Conservation (phyloP, 2,329 filamentous ascomycete genomes). For the Exserohilum rostratum region DNA sequence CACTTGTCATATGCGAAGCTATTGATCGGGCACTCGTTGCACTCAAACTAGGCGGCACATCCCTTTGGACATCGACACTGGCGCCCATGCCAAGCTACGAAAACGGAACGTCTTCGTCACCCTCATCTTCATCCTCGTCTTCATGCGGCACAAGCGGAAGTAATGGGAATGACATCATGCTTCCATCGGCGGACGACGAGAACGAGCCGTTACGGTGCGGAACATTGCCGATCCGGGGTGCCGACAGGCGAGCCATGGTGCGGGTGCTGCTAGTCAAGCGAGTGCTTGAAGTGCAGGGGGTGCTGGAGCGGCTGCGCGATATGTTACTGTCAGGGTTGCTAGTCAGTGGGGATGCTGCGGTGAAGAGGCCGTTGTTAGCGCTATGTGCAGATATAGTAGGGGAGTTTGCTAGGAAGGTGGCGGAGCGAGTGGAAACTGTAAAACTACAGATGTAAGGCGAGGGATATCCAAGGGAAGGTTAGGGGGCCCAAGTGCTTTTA, state of each 20-base stretch:
- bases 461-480: neutral
- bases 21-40: slow-evolving; percentile 7
- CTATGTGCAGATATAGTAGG: slow-evolving; percentile 4
- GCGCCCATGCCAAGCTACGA: neutral
- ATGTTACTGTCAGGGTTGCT: neutral
- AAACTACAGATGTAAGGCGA: slow-evolving; percentile 11
- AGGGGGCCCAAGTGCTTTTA: neutral
- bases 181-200: slow-evolving; percentile 6
- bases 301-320: slow-evolving; percentile 5
- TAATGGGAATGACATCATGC: slow-evolving; percentile 1
- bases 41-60: slow-evolving; percentile 4
- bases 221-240: slow-evolving; percentile 6
- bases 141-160: neutral
- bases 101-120: slow-evolving; percentile 1
- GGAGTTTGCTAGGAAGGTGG: slow-evolving; percentile 5
- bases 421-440: slow-evolving; percentile 2
- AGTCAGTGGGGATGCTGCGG: neutral
- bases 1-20: slow-evolving; percentile 7
- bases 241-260: slow-evolving; percentile 8
- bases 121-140: neutral
- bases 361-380: slow-evolving; percentile 5
- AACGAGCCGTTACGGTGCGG: slow-evolving; percentile 8
- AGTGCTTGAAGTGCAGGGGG: slow-evolving; percentile 6
- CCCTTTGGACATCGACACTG: slow-evolving; percentile 1
- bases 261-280: slow-evolving; percentile 8